Evolutionary conservation across 192 early-diverging fungal genomes (phyloP), one percentile per base, ranked within the genome.

Genomic region (Thamnidium elegans): DNA sequence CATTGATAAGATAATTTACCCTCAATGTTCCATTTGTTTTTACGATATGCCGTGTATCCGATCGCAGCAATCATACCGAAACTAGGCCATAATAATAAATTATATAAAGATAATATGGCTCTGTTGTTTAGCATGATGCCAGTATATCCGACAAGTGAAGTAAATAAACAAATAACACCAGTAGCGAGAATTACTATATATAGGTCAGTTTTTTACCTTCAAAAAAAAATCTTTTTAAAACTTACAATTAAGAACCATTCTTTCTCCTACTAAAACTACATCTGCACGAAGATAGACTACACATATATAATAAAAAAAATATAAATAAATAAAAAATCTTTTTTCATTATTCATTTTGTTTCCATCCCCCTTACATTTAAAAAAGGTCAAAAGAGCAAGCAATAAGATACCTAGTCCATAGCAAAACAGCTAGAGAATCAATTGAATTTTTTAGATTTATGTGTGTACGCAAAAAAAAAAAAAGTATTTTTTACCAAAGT

Each of bases 61-160:
- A 82, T 65, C 10, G 81, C 66, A 7, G 78, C 75, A 32, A 82
- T 74, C 34, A 79, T 14, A 13, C 52, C 78, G 60, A 82, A 82
- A 15, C 74, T 62, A 7, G 71, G 73, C 81, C 81, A 82, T 3
- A 82, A 62, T 4, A 82, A 32, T 8, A 82, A 42, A 4, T 77
- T 67, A 36, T 82, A 82, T 3, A 79, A 20, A 1, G 76, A 50
- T 7, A 82, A 52, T 0, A 79, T 65, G 4, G 72, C 67, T 30
- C 81, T 71, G 17, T 76, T 82, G 39, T 82, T 79, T 11, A 69
- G 15, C 66, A 82, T 71, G 59, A 82, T 82, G 0, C 81, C 81
- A 26, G 66, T 44, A 36, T 76, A 82, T 10, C 81, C 81, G 3
- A 76, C 7, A 3, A 82, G 20, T 0, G 81, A 69, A 0, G 73